Percentiles rank a stretch among this genome's conserved stretches.
Evolutionary conservation across 305 asterid species (phyloP).

Genomic region (Striga hermonthica): DNA sequence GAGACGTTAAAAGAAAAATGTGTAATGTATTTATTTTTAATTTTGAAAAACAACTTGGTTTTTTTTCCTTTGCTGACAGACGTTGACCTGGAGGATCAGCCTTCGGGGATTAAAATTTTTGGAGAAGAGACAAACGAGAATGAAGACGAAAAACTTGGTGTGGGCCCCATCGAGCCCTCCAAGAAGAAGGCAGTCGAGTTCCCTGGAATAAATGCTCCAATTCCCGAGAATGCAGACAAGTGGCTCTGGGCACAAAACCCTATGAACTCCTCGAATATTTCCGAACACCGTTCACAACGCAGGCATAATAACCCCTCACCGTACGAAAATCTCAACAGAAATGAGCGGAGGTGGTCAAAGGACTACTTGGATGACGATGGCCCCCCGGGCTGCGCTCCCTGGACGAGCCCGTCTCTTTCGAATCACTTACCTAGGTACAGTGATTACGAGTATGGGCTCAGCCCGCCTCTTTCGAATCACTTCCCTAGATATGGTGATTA

Average conservation of each 20-base stretch:
- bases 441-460: no score
- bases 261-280: slow-evolving; percentile 30
- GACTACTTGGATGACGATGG: no score
- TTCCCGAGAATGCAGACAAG: slow-evolving; percentile 75
- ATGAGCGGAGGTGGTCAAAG: slow-evolving; percentile 36
- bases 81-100: slow-evolving; percentile 59
- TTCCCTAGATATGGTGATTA: no score
- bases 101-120: slow-evolving; percentile 93
- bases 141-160: slow-evolving; percentile 63
- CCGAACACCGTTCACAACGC: slow-evolving; percentile 48
- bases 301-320: slow-evolving; percentile 36
- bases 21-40: neutral
- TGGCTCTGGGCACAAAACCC: slow-evolving; percentile 61
- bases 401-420: no score
- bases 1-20: neutral
- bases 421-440: no score
- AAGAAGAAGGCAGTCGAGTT: slow-evolving; percentile 64
- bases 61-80: slow-evolving; percentile 35
- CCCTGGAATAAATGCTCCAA: slow-evolving; percentile 95
- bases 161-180: slow-evolving; percentile 37
- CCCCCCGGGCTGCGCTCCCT: no score
- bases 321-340: slow-evolving; percentile 45
- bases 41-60: neutral
- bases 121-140: slow-evolving; percentile 59
- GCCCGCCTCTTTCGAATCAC: no score